phyloP scores from a whole-genome alignment of 257 asterid species.

The Henckelia pumila region DNA sequence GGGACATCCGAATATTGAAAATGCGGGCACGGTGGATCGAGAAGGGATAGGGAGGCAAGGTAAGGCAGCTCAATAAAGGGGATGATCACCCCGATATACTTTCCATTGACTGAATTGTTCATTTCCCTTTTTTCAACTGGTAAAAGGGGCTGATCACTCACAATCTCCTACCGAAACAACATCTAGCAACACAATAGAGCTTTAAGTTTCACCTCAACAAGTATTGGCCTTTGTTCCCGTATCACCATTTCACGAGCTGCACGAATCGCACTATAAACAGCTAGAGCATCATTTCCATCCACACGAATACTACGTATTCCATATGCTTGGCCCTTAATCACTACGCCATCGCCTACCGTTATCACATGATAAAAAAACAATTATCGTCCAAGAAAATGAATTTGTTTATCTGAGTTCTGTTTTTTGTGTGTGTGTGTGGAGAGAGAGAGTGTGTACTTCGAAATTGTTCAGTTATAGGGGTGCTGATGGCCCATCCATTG shows the following conservation, averaged over 20 bases:
- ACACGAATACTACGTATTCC: constrained; percentile 78
- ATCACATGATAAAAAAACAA: neutral
- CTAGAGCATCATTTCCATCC: constrained; percentile 87
- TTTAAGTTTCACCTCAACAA: constrained; percentile 64
- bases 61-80: no score
- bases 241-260: constrained; percentile 83
- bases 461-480: constrained; percentile 68
- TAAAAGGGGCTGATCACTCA: neutral
- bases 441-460: constrained; percentile 43
- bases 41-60: no score
- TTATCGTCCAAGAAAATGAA: neutral
- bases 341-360: constrained; percentile 81
- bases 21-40: no score
- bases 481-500: constrained; percentile 98
- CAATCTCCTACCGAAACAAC: neutral
- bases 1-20: no score
- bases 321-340: constrained; percentile 72
- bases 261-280: constrained; percentile 56
- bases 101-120: no score
- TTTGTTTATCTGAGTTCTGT: neutral
- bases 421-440: neutral
- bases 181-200: neutral
- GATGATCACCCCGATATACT: no score
- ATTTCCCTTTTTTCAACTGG: no score
- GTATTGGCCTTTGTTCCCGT: constrained; percentile 62